Conservation (phyloP, 345 rosid species). For the Brassica napus region DNA sequence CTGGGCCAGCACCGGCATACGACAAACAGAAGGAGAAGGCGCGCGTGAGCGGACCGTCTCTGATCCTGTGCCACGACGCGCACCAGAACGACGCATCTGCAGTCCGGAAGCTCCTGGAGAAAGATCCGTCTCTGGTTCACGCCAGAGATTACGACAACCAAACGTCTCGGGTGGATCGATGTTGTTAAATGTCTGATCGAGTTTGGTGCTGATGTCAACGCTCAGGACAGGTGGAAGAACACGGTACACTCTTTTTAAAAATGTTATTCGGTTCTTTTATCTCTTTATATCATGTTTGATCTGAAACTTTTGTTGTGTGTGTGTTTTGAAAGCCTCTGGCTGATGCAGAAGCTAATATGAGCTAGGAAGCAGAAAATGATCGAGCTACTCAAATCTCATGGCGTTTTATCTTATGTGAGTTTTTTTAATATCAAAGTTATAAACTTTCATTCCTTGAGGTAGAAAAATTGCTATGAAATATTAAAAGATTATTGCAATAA, state of each 20-base stretch:
- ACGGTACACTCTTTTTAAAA: slow-evolving; percentile 50
- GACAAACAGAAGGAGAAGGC: slow-evolving; percentile 96
- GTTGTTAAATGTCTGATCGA: slow-evolving; percentile 86
- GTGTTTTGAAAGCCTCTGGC: slow-evolving; percentile 73
- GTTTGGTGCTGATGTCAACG: slow-evolving; percentile 95
- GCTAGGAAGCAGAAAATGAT: slow-evolving; percentile 77
- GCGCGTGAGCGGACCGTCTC: slow-evolving; percentile 91
- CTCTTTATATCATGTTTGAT: neutral
- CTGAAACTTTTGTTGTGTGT: neutral
- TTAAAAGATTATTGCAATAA: neutral
- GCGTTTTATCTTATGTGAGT: slow-evolving; percentile 92
- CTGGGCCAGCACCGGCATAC: slow-evolving; percentile 39
- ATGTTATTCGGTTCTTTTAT: too few relatives aligned
- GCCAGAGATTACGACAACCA: slow-evolving; percentile 93
- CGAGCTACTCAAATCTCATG: slow-evolving; percentile 73
- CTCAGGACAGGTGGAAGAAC: slow-evolving; percentile 99
- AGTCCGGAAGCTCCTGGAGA: slow-evolving; percentile 88
- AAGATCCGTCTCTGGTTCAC: slow-evolving; percentile 76
- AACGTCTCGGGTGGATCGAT: slow-evolving; percentile 88
- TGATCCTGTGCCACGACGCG: slow-evolving; percentile 95
- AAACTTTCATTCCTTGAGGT: neutral
- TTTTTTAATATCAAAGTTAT: slow-evolving; percentile 27
- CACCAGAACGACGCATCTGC: slow-evolving; percentile 90
- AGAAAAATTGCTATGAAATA: neutral
- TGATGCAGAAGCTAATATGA: slow-evolving; percentile 99